Percentiles rank a stretch among this genome's conserved stretches.
These are phyloP conservation scores for Gossypium sturtianum DNA, from an alignment of 345 rosid genomes.

Conservation along the genomic window DNA sequence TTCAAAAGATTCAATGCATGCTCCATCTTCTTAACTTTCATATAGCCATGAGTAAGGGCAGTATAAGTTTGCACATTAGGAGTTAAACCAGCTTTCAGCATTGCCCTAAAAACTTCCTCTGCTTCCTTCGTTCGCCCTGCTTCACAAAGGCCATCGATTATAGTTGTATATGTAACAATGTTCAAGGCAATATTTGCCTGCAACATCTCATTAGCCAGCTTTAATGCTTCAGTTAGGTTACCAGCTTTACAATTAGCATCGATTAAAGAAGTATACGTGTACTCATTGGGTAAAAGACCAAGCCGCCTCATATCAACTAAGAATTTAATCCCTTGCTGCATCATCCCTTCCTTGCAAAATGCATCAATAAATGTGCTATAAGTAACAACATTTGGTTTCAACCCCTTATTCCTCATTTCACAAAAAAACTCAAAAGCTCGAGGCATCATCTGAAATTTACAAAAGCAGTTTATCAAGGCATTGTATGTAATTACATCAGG, in stretches of 20 bases:
- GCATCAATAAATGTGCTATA: conserved; percentile 69
- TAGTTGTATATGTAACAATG: conserved; percentile 50
- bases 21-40: conserved; percentile 48
- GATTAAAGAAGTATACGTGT: conserved; percentile 60
- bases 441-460: conserved; percentile 38
- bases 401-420: conserved; percentile 47
- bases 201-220: conserved; percentile 56
- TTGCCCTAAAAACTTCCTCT: conserved; percentile 40
- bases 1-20: conserved; percentile 38
- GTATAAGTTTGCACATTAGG: conserved; percentile 55
- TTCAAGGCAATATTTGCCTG: conserved; percentile 40
- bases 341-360: conserved; percentile 66
- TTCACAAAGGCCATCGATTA: conserved; percentile 55
- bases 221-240: conserved; percentile 45
- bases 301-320: conserved; percentile 59
- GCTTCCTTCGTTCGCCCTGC: conserved; percentile 52
- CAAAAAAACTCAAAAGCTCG: conserved; percentile 41
- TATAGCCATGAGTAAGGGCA: conserved; percentile 52
- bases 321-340: conserved; percentile 52
- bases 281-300: conserved; percentile 62
- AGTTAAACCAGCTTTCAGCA: conserved; percentile 35
- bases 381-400: conserved; percentile 57
- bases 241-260: conserved; percentile 63
- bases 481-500: conserved; percentile 66
- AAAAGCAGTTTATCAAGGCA: conserved; percentile 55